These are phyloP conservation scores for Alternaria sp. DNA, from an alignment of 2,329 filamentous ascomycete species.

Conservation along the genomic window DNA sequence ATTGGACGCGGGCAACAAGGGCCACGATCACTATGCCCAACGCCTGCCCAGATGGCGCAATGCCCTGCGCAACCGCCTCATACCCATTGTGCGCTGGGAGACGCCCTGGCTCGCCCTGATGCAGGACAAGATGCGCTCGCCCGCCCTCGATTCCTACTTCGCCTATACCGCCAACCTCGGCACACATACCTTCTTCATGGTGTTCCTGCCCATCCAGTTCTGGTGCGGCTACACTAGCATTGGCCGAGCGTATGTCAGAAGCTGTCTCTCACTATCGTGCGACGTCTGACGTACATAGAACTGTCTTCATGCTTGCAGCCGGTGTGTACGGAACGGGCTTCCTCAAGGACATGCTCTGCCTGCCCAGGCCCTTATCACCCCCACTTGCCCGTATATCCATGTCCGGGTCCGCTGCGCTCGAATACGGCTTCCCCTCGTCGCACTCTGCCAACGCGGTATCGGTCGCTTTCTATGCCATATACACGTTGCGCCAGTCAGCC, in stretches of 20 bases:
- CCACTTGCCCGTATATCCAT: conserved; percentile 94
- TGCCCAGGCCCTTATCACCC: conserved; percentile 89
- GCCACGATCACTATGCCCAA: conserved; percentile 76
- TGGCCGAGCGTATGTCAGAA: conserved; percentile 76
- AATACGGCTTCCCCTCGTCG: conserved; percentile 97
- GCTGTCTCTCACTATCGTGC: conserved; percentile 9
- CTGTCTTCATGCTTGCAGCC: conserved; percentile 67
- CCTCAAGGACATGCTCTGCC: conserved; percentile 90
- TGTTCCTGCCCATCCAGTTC: conserved; percentile 90
- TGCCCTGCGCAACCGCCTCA: conserved; percentile 75
- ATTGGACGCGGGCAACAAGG: conserved; percentile 77
- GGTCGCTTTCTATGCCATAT: conserved; percentile 82
- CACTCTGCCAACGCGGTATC: conserved; percentile 97
- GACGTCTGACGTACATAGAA: conserved; percentile 33
- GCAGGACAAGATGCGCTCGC: conserved; percentile 80
- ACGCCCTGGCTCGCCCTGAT: conserved; percentile 90
- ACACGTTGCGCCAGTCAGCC: conserved; percentile 71
- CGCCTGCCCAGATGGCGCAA: conserved; percentile 90
- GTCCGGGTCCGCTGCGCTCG: conserved; percentile 92
- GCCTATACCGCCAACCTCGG: conserved; percentile 95
- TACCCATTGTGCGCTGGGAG: conserved; percentile 91
- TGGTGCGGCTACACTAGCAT: conserved; percentile 90
- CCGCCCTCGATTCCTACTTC: conserved; percentile 92
- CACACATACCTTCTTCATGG: conserved; percentile 99
- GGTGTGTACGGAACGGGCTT: conserved; percentile 79